These are phyloP conservation scores for Saccharomycopsis fermentans DNA, from an alignment of 805 yeast genomes.

Conservation along the genomic window DNA sequence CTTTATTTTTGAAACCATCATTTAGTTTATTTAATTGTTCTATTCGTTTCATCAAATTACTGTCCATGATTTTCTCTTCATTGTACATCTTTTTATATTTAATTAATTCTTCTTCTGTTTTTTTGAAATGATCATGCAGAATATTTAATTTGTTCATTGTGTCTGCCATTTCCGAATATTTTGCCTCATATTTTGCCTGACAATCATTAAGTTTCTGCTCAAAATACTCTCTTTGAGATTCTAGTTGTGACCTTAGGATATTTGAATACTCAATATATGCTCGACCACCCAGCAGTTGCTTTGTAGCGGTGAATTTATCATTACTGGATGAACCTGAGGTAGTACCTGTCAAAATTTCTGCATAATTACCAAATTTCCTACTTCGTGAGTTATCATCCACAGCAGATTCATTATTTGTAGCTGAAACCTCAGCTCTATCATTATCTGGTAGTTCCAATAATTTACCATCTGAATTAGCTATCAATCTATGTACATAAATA, in stretches of 20 bases:
- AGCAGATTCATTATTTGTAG: neutral
- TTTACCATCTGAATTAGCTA: slow-evolving; percentile 83
- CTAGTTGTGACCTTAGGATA: slow-evolving; percentile 66
- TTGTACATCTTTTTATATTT: slow-evolving; percentile 23
- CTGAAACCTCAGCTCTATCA: neutral
- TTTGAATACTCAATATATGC: slow-evolving; percentile 65
- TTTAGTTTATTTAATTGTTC: slow-evolving; percentile 26
- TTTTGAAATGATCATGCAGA: neutral
- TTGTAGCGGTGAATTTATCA: slow-evolving; percentile 11
- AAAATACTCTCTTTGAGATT: slow-evolving; percentile 76
- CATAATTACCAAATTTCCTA: slow-evolving; percentile 2
- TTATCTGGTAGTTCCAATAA: slow-evolving; percentile 59
- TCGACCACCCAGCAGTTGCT: neutral
- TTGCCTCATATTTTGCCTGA: slow-evolving; percentile 36
- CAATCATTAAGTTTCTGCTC: slow-evolving; percentile 39
- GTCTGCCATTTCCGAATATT: slow-evolving; percentile 22
- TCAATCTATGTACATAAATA: slow-evolving; percentile 74
- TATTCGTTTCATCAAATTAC: slow-evolving; percentile 31
- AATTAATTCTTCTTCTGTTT: slow-evolving; percentile 2
- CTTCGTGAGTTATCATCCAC: neutral
- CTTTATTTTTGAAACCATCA: slow-evolving; percentile 15
- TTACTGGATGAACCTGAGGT: slow-evolving; percentile 28
- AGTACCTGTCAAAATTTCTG: neutral
- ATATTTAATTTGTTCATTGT: slow-evolving; percentile 15
- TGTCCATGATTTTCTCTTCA: slow-evolving; percentile 40